Conservation (phyloP, 2,329 filamentous ascomycete genomes). For the Botrytis hyacinthi region DNA sequence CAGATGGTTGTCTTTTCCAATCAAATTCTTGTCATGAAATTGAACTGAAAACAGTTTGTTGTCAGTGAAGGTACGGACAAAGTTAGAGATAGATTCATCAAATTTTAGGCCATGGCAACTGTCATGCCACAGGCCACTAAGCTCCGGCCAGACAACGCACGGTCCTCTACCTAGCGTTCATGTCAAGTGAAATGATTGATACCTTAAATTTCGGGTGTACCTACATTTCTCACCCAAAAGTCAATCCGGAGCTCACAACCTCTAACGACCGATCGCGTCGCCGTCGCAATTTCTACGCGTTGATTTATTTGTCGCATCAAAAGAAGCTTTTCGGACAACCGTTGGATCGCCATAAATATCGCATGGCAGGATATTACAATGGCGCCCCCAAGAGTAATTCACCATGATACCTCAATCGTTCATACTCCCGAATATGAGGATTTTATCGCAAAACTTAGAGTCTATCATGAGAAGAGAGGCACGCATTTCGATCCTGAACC, state of each 20-base stretch:
- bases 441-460: slow-evolving; percentile 70
- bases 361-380: slow-evolving; percentile 32
- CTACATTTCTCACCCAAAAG: not conserved
- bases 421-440: slow-evolving; percentile 70
- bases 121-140: not conserved
- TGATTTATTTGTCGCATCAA: slow-evolving; percentile 16
- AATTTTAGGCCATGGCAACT: too few species aligned
- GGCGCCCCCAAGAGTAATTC: slow-evolving; percentile 32
- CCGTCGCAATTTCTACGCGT: slow-evolving; percentile 21
- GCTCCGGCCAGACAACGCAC: not conserved
- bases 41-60: not conserved
- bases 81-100: not conserved
- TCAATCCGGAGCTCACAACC: not conserved
- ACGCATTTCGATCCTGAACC: slow-evolving; percentile 78
- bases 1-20: too few species aligned
- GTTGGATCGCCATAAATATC: slow-evolving; percentile 22
- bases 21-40: not conserved
- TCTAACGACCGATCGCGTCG: slow-evolving; percentile 25
- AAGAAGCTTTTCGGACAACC: slow-evolving; percentile 7
- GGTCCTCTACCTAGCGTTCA: not conserved
- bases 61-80: not conserved
- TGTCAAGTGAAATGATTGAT: not conserved
- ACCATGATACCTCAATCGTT: slow-evolving; percentile 26
- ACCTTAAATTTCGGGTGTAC: not conserved
- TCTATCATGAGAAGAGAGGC: slow-evolving; percentile 76